phyloP scores from a whole-genome alignment of 768 basidiomycete genomes.

The Auricularia sp. region DNA sequence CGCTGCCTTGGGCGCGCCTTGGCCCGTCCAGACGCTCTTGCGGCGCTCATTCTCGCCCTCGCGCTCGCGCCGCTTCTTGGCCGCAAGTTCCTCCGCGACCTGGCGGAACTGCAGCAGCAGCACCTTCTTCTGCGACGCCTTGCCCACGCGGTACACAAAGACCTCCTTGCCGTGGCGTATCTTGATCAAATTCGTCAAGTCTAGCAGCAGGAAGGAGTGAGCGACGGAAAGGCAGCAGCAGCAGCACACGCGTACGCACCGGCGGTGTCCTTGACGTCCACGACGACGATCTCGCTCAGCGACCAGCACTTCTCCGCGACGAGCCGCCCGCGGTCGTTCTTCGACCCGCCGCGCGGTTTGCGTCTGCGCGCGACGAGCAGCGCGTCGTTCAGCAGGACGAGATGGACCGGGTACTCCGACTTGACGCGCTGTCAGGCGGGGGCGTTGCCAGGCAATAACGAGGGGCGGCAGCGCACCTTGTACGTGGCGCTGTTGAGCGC shows the following conservation, averaged over 20 bases:
- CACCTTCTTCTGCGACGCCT: slow-evolving; percentile 72
- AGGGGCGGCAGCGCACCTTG: slow-evolving; percentile 32
- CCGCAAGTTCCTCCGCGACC: slow-evolving; percentile 83
- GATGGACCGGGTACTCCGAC: slow-evolving; percentile 72
- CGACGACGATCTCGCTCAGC: slow-evolving; percentile 84
- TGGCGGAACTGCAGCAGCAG: slow-evolving; percentile 80
- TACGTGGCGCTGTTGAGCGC: slow-evolving; percentile 92
- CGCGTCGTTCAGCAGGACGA: slow-evolving; percentile 87
- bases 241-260: slow-evolving; percentile 36
- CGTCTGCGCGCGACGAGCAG: slow-evolving; percentile 79
- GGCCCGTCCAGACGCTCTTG: slow-evolving; percentile 36
- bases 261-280: slow-evolving; percentile 92
- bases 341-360: slow-evolving; percentile 41
- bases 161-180: slow-evolving; percentile 88
- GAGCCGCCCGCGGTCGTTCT: slow-evolving; percentile 58
- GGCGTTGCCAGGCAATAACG: no score
- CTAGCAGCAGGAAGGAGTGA: slow-evolving; percentile 15
- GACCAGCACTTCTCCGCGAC: slow-evolving; percentile 93
- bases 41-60: slow-evolving; percentile 87
- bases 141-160: slow-evolving; percentile 85
- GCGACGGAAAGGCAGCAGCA: no score
- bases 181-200: slow-evolving; percentile 93
- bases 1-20: background rate
- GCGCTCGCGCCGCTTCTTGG: slow-evolving; percentile 84
- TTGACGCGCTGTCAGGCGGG: background rate